phyloP scores from a whole-genome alignment of 148 eudicot species.

The Rhododendron ovatum region DNA sequence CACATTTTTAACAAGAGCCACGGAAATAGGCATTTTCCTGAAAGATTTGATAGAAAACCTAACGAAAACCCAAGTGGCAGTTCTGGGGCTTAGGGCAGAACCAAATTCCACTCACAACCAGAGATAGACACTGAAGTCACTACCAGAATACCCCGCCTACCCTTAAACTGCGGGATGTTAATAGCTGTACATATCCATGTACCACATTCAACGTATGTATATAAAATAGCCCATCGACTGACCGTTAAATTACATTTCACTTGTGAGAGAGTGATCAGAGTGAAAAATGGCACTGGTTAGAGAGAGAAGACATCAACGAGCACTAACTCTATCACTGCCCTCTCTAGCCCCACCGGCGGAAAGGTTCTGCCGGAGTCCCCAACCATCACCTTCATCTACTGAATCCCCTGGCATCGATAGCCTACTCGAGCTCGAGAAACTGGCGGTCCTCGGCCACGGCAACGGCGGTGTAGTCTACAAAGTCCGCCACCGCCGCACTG shows the following conservation, averaged over 20 bases:
- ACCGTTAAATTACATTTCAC: neutral
- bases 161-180: constrained; percentile 1
- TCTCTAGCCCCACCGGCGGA: neutral
- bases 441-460: constrained; percentile 23
- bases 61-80: neutral
- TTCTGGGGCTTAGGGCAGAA: neutral
- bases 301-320: constrained; percentile 16
- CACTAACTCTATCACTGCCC: constrained; percentile 8
- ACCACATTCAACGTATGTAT: neutral
- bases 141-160: constrained; percentile 15
- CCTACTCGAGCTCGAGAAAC: constrained; percentile 20
- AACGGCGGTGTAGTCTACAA: constrained; percentile 25
- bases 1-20: neutral
- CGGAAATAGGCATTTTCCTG: neutral
- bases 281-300: constrained; percentile 14
- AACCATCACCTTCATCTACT: neutral
- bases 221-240: neutral
- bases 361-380: neutral
- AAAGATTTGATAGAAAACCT: neutral
- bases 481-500: constrained; percentile 16
- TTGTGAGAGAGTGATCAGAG: neutral
- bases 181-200: neutral
- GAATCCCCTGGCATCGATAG: constrained; percentile 1
- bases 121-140: neutral
- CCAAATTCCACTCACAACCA: constrained; percentile 3